A percentile compares a stretch with the other conserved stretches of the same genome.
Evolutionary conservation across 176 grass and related monocot species (phyloP).

Genomic region (Poa pratensis): DNA sequence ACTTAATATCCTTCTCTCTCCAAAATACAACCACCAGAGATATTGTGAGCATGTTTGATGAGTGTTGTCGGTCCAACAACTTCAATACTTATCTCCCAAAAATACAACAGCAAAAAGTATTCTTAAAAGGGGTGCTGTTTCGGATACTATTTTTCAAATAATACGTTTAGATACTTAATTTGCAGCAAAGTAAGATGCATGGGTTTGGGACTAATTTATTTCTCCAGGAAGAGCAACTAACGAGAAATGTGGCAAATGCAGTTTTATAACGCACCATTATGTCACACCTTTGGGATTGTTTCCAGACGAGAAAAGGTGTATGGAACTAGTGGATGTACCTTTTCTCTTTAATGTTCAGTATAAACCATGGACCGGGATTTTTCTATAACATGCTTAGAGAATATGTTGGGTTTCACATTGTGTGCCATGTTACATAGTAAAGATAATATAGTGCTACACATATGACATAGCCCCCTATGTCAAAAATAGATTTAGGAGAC

Average conservation of each 20-base stretch:
- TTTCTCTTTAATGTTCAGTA: neutral
- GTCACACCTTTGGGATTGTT: slow-evolving; percentile 19
- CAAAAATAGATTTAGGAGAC: no score
- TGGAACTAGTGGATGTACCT: neutral
- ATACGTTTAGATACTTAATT: neutral
- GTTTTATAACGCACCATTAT: neutral
- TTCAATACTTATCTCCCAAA: neutral
- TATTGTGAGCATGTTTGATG: neutral
- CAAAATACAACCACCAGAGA: neutral
- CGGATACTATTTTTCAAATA: neutral
- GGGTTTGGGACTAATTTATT: neutral
- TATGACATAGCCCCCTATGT: no score
- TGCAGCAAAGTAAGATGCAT: neutral
- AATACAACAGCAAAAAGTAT: neutral
- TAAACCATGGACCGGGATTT: neutral
- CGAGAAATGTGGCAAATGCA: neutral
- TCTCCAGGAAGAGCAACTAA: neutral
- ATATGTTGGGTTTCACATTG: no score
- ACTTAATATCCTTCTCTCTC: neutral
- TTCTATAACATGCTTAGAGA: neutral
- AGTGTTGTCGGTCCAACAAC: neutral
- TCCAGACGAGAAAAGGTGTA: neutral
- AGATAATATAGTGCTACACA: no score
- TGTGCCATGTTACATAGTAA: no score
- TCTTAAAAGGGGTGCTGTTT: neutral